A percentile compares a stretch with the other conserved stretches of the same genome.
phyloP scores from a whole-genome alignment of 108 stramenopile species.

The Fragilaria radians region DNA sequence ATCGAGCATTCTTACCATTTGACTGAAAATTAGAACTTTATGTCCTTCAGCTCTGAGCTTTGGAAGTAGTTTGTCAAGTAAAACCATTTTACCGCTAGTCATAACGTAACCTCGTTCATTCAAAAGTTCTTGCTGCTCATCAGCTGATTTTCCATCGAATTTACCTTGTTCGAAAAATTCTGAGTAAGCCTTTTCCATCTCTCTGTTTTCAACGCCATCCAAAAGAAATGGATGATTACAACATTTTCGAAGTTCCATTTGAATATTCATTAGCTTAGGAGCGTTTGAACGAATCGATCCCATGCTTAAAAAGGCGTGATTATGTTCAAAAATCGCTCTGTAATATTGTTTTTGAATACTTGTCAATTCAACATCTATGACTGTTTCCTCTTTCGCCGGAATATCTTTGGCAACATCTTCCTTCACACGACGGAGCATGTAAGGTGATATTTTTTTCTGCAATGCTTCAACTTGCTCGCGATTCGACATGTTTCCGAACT shows the following conservation, averaged over 20 bases:
- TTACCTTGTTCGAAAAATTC: slow-evolving; percentile 54
- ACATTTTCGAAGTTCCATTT: slow-evolving; percentile 98
- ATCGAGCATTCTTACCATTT: slow-evolving; percentile 96
- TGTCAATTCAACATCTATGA: slow-evolving; percentile 99
- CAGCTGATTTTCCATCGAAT: slow-evolving; percentile 67
- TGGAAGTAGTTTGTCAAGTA: slow-evolving; percentile 98
- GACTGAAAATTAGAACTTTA: slow-evolving; percentile 95
- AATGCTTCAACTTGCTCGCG: slow-evolving; percentile 88
- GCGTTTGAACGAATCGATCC: slow-evolving; percentile 50
- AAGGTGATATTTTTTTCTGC: slow-evolving; percentile 90
- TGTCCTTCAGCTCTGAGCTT: slow-evolving; percentile 95
- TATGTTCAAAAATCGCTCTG: slow-evolving; percentile 96
- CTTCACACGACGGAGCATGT: slow-evolving; percentile 94
- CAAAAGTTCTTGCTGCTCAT: slow-evolving; percentile 67
- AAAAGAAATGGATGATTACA: slow-evolving; percentile 99
- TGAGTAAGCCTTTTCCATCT: slow-evolving; percentile 76
- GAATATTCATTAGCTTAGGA: slow-evolving; percentile 97
- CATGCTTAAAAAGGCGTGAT: slow-evolving; percentile 93
- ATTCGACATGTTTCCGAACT: slow-evolving; percentile 90
- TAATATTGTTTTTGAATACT: slow-evolving; percentile 98
- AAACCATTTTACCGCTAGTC: slow-evolving; percentile 97
- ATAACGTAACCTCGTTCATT: slow-evolving; percentile 80
- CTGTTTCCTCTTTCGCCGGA: slow-evolving; percentile 97
- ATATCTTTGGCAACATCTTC: slow-evolving; percentile 99
- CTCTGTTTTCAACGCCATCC: slow-evolving; percentile 90